Evolutionary conservation across 257 asterid genomes (phyloP).

Genomic region (Solanum lignicaule): DNA sequence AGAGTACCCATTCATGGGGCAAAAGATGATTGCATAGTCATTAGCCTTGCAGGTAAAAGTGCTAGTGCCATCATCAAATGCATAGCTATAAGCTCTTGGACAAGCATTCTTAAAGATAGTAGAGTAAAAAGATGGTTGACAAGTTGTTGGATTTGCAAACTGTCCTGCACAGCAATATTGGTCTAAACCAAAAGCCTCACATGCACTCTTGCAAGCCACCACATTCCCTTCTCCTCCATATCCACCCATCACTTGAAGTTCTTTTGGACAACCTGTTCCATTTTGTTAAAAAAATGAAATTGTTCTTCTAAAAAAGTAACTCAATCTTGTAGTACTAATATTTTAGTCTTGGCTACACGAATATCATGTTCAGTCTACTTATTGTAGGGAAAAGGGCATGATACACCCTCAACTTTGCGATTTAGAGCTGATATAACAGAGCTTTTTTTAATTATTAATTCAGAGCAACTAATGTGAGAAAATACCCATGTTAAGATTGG

Average conservation of each 20-base stretch:
- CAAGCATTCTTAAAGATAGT: conserved; percentile 62
- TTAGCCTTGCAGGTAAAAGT: conserved; percentile 79
- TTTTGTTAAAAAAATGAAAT: background rate
- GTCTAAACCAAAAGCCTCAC: conserved; percentile 63
- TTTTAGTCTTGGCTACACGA: no score
- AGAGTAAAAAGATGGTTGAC: conserved; percentile 64
- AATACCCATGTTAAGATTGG: conserved; percentile 65
- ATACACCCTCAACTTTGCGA: no score
- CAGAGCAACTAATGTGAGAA: background rate
- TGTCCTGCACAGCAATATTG: conserved; percentile 80
- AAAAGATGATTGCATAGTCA: conserved; percentile 42
- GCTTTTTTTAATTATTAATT: no score
- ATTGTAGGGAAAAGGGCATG: no score
- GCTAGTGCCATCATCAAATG: conserved; percentile 73
- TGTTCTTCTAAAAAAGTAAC: background rate
- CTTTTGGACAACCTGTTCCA: conserved; percentile 69
- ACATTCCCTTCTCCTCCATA: conserved; percentile 36
- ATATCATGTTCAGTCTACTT: no score
- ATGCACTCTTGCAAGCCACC: conserved; percentile 83
- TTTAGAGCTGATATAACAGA: background rate
- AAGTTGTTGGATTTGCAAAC: conserved; percentile 68
- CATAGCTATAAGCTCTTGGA: conserved; percentile 73
- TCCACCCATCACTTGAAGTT: conserved; percentile 61
- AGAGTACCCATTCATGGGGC: conserved; percentile 20
- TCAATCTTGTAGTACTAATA: background rate